Conservation (phyloP, 257 asterid species). For the Ilex aquifolium region DNA sequence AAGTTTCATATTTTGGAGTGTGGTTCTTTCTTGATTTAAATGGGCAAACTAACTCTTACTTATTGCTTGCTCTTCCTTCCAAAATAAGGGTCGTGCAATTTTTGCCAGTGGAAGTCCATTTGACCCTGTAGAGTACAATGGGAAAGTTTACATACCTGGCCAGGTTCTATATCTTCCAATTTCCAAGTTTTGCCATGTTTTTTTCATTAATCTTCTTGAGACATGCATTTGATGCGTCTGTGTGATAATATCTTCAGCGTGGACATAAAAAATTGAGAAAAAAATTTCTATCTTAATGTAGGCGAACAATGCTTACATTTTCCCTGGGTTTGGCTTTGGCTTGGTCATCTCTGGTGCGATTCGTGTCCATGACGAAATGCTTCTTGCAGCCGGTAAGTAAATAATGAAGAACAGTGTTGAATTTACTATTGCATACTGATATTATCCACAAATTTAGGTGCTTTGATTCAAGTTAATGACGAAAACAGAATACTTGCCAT, state of each 20-base stretch:
- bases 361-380: constrained; percentile 94
- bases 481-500: no score
- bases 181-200: neutral
- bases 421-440: neutral
- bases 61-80: constrained; percentile 9
- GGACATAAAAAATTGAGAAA: no score
- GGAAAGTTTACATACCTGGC: constrained; percentile 58
- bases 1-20: neutral
- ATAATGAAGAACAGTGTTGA: neutral
- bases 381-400: constrained; percentile 88
- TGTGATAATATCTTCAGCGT: constrained; percentile 5
- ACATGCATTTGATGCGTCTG: neutral
- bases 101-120: constrained; percentile 95
- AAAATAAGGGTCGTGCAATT: constrained; percentile 68
- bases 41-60: constrained; percentile 2
- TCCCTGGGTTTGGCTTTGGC: constrained; percentile 94
- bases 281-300: constrained; percentile 14
- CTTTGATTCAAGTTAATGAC: no score
- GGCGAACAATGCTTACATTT: constrained; percentile 95
- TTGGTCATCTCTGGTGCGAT: constrained; percentile 85
- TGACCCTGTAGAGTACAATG: constrained; percentile 63
- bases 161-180: constrained; percentile 44
- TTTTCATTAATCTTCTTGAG: constrained; percentile 3
- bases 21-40: neutral
- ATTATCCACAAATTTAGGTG: no score